These are phyloP conservation scores for Scedosporium minutisporum DNA, from an alignment of 2,329 filamentous ascomycete species.

Conservation along the genomic window DNA sequence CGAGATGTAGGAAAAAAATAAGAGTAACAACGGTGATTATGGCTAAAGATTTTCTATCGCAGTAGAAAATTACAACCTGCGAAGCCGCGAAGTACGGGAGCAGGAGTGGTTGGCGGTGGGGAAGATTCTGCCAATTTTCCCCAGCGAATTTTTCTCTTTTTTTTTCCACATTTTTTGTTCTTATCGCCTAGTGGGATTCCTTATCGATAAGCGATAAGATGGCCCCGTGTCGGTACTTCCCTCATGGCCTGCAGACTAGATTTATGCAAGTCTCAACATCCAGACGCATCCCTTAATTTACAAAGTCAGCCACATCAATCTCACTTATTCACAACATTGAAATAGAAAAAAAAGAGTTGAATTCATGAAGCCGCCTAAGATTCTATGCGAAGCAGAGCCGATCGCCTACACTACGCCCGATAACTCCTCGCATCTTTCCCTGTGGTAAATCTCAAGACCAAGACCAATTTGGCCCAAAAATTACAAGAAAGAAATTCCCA, in stretches of 20 bases:
- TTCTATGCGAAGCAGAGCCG: neutral
- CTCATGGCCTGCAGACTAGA: too few species aligned
- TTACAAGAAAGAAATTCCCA: neutral
- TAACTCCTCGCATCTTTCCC: neutral
- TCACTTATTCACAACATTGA: too few species aligned
- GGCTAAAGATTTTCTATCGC: too few species aligned
- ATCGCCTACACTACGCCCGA: neutral
- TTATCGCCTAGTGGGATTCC: neutral
- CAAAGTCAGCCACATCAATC: too few species aligned
- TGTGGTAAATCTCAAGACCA: neutral
- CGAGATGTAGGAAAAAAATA: neutral
- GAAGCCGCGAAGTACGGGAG: neutral
- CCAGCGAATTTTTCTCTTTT: neutral
- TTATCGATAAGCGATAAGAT: neutral
- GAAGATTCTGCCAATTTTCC: neutral
- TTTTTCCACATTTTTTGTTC: neutral
- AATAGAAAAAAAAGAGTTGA: too few species aligned
- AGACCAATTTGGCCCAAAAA: neutral
- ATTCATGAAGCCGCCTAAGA: neutral
- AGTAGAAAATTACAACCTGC: too few species aligned
- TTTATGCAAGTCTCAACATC: too few species aligned
- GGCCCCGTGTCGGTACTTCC: too few species aligned
- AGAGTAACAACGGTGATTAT: neutral
- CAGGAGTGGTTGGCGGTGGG: neutral
- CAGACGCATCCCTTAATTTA: too few species aligned